Evolutionary conservation across 805 yeast genomes (phyloP).

Genomic region (Blastobotrys muscicola): DNA sequence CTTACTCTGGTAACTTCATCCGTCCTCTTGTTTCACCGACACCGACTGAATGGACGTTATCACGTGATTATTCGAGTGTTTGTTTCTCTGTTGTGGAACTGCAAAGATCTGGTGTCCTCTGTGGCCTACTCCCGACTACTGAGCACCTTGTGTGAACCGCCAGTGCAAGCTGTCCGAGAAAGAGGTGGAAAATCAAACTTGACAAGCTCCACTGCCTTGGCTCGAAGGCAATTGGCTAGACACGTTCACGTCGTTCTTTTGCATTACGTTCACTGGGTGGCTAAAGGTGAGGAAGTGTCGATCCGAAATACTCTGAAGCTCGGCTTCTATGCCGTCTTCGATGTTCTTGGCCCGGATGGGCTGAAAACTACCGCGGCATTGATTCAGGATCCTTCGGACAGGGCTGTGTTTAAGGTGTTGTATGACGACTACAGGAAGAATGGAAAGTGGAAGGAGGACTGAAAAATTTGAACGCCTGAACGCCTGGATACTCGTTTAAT

Average conservation of each 20-base stretch:
- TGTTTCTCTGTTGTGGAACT: conserved; percentile 39
- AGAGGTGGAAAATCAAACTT: conserved; percentile 31
- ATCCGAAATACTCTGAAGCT: conserved; percentile 41
- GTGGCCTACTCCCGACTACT: conserved; percentile 47
- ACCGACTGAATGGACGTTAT: conserved; percentile 59
- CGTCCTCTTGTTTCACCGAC: conserved; percentile 58
- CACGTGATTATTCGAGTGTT: conserved; percentile 50
- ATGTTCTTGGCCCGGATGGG: conserved; percentile 59
- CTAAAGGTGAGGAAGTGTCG: conserved; percentile 40
- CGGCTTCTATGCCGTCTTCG: conserved; percentile 57
- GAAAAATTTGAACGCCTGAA: not conserved
- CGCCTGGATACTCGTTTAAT: no score
- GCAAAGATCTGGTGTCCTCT: conserved; percentile 30
- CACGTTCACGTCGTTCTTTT: conserved; percentile 51
- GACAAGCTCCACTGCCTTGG: conserved; percentile 44
- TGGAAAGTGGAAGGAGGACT: conserved; percentile 75
- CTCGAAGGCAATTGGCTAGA: conserved; percentile 54
- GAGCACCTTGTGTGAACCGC: conserved; percentile 67
- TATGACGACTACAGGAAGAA: conserved; percentile 63
- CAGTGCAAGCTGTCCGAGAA: conserved; percentile 24
- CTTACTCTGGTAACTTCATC: conserved; percentile 47
- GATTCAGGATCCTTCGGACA: conserved; percentile 54
- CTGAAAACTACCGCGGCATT: conserved; percentile 51
- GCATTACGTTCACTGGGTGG: conserved; percentile 46
- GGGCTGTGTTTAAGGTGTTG: conserved; percentile 54